Evolutionary conservation across 1,139 yeast species (phyloP).

Genomic region (Candida frijolesensis): DNA sequence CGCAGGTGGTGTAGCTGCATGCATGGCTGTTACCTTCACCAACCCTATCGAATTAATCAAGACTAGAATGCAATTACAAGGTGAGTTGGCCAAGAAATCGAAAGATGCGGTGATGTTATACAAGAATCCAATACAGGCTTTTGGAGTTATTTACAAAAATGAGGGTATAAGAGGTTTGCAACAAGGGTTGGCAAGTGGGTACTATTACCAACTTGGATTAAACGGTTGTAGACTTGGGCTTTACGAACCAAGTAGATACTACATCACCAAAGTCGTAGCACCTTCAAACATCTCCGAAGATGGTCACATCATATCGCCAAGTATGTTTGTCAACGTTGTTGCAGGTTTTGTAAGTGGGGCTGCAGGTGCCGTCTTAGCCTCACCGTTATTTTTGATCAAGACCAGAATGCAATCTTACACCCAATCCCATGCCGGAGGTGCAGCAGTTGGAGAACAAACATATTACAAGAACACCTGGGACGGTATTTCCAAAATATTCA

Average conservation of each 20-base stretch:
- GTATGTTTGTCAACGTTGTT: conserved; percentile 64
- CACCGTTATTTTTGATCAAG: conserved; percentile 88
- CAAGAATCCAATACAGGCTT: conserved; percentile 84
- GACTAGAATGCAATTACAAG: conserved; percentile 95
- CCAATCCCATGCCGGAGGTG: conserved; percentile 31
- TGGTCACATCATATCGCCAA: conserved; percentile 40
- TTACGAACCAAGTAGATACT: conserved; percentile 81
- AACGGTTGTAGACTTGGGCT: conserved; percentile 94
- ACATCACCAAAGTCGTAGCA: conserved; percentile 56
- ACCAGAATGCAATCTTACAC: conserved; percentile 96
- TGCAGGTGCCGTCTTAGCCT: conserved; percentile 86
- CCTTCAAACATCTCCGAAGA: conserved; percentile 40
- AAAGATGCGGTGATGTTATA: conserved; percentile 55
- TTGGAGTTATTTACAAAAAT: conserved; percentile 67
- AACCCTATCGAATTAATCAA: conserved; percentile 94
- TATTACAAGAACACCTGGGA: conserved; percentile 70
- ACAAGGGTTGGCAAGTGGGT: conserved; percentile 83
- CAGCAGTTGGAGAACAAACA: conserved; percentile 88
- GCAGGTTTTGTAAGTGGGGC: conserved; percentile 87
- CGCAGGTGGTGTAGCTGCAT: conserved; percentile 95
- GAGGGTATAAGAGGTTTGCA: conserved; percentile 91
- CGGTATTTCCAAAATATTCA: conserved; percentile 65
- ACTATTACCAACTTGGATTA: conserved; percentile 82
- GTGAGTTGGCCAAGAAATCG: conserved; percentile 69
- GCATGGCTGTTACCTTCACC: conserved; percentile 96